These are phyloP conservation scores for Coelastrella sp. DNA, from an alignment of 139 green algal genomes.

Conservation along the genomic window DNA sequence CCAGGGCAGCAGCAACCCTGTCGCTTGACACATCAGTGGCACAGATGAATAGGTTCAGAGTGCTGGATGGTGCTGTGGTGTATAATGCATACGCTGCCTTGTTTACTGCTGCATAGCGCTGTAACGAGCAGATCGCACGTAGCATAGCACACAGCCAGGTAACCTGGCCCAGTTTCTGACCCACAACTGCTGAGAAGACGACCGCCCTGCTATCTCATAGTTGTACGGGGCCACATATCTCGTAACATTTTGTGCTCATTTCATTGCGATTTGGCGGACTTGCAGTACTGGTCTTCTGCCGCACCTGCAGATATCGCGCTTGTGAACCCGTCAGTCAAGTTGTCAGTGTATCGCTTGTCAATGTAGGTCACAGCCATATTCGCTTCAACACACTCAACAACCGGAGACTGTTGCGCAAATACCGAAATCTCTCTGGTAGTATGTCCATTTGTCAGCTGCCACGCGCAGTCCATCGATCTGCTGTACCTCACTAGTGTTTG, in stretches of 20 bases:
- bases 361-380: too few species aligned
- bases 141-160: neutral
- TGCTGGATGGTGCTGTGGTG: neutral
- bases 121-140: neutral
- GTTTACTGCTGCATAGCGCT: neutral
- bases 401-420: too few species aligned
- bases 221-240: neutral
- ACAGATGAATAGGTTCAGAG: slow-evolving; percentile 39
- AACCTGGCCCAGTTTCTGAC: neutral
- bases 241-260: neutral
- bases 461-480: neutral
- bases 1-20: slow-evolving; percentile 19
- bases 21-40: slow-evolving; percentile 34
- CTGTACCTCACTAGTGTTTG: neutral
- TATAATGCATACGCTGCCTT: neutral
- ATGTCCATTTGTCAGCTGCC: too few species aligned
- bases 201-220: too few species aligned
- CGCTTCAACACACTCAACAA: too few species aligned
- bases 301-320: too few species aligned
- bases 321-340: too few species aligned
- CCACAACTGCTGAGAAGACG: neutral
- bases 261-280: neutral
- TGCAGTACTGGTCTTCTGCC: neutral
- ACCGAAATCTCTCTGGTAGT: too few species aligned
- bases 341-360: too few species aligned